Percentiles rank a stretch among this genome's conserved stretches.
These are phyloP conservation scores for Hypoxylon sp. DNA, from an alignment of 2,329 filamentous ascomycete species.

Conservation along the genomic window DNA sequence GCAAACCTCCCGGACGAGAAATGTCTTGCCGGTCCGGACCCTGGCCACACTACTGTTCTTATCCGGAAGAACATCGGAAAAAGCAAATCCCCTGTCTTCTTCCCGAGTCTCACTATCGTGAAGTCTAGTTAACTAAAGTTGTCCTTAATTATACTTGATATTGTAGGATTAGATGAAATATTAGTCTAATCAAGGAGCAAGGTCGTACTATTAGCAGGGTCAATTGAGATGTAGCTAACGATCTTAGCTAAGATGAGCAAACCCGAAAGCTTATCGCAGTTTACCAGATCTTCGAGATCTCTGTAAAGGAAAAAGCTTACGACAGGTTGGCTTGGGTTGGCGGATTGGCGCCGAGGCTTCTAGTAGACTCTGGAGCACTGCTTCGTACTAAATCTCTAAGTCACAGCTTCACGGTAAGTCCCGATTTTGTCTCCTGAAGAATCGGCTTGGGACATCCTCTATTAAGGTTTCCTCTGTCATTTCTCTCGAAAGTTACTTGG, in stretches of 20 bases:
- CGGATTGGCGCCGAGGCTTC: slow-evolving; percentile 22
- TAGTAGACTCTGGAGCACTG: background rate
- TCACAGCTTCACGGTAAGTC: too few relatives aligned
- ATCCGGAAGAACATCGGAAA: slow-evolving; percentile 9
- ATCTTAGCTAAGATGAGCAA: slow-evolving; percentile 22
- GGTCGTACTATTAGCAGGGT: slow-evolving; percentile 14
- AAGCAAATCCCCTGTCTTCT: background rate
- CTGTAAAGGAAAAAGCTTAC: slow-evolving; percentile 25
- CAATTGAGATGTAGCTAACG: slow-evolving; percentile 15
- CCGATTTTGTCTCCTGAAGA: too few relatives aligned
- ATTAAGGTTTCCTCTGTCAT: too few relatives aligned
- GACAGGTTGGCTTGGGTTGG: slow-evolving; percentile 34
- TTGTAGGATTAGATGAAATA: background rate
- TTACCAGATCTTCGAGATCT: slow-evolving; percentile 21
- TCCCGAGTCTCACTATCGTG: background rate
- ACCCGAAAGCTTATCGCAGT: slow-evolving; percentile 31
- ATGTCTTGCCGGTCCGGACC: slow-evolving; percentile 6
- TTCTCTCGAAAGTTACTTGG: too few relatives aligned
- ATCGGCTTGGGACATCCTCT: too few relatives aligned
- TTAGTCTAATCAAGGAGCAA: background rate
- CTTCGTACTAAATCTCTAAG: background rate
- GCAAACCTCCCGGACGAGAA: slow-evolving; percentile 13
- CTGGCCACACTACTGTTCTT: slow-evolving; percentile 15
- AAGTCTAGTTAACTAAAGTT: background rate
- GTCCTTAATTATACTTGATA: background rate